Conservation (phyloP, 108 stramenopile genomes). For the Discostella pseudostelligera region DNA sequence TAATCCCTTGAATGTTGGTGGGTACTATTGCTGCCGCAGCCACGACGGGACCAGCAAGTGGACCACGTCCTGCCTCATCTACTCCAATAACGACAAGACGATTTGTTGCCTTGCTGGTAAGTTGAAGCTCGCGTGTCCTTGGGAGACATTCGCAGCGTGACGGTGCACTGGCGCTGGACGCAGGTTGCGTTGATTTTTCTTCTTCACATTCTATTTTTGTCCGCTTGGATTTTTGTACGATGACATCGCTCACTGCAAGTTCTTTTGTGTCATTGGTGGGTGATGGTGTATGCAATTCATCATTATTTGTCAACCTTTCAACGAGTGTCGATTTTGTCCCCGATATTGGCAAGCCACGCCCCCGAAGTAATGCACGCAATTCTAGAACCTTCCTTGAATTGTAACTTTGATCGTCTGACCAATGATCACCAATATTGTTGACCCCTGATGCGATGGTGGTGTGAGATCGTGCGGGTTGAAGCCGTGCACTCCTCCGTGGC, state of each 20-base stretch:
- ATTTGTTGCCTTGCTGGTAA: conserved; percentile 5
- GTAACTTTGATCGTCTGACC: background rate
- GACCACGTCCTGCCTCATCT: conserved; percentile 99
- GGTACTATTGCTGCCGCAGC: conserved; percentile 76
- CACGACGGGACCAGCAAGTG: conserved; percentile 91
- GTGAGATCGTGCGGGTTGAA: background rate
- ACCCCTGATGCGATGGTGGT: too few relatives aligned
- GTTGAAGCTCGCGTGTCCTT: conserved; percentile 34
- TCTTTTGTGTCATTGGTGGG: background rate
- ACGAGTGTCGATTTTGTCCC: conserved; percentile 22
- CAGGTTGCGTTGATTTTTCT: conserved; percentile 4
- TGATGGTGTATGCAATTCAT: background rate
- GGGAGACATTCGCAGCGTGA: conserved; percentile 14
- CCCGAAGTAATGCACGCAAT: conserved; percentile 15
- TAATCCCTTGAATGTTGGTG: conserved; percentile 69
- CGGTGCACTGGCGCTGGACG: conserved; percentile 8
- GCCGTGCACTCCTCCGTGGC: conserved; percentile 10
- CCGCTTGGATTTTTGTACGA: conserved; percentile 2
- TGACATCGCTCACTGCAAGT: background rate
- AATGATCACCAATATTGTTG: conserved; percentile 3
- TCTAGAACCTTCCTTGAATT: conserved; percentile 22
- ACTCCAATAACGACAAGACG: conserved; percentile 75
- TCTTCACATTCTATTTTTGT: background rate
- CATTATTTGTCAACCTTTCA: conserved; percentile 7
- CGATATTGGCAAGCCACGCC: conserved; percentile 24